A percentile compares a stretch with the other conserved stretches of the same genome.
Conservation (phyloP, 306 rosid species). For the Mimosa pudica region DNA sequence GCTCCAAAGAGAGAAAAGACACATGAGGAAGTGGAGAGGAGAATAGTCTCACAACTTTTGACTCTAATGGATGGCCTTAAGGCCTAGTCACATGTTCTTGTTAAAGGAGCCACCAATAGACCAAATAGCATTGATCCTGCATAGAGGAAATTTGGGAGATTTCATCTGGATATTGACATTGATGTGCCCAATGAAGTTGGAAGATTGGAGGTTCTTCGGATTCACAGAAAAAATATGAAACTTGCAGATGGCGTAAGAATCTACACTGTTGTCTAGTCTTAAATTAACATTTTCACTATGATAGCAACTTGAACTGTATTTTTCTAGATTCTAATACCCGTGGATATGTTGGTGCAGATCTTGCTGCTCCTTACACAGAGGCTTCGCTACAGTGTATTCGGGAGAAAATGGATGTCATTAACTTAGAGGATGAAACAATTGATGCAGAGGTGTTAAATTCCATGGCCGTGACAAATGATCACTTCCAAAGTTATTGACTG, state of each 20-base stretch:
- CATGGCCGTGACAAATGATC: constrained; percentile 68
- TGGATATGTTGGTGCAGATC: constrained; percentile 73
- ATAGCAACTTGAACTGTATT: constrained; percentile 4
- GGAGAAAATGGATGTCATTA: constrained; percentile 75
- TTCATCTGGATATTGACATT: constrained; percentile 72
- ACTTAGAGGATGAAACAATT: constrained; percentile 69
- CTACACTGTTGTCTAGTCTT: neutral
- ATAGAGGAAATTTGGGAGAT: constrained; percentile 69
- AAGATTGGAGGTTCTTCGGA: constrained; percentile 69
- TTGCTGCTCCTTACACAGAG: constrained; percentile 73
- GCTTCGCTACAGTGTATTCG: constrained; percentile 74
- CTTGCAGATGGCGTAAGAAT: constrained; percentile 63
- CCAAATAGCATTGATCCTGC: constrained; percentile 73
- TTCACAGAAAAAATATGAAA: constrained; percentile 75
- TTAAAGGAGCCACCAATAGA: constrained; percentile 71
- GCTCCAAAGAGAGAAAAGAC: constrained; percentile 81
- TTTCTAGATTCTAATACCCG: constrained; percentile 41
- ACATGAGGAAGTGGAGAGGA: constrained; percentile 75
- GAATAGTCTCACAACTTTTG: constrained; percentile 70
- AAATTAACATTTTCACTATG: constrained; percentile 9
- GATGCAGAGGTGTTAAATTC: constrained; percentile 75
- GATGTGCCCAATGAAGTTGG: constrained; percentile 78
- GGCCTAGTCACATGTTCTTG: constrained; percentile 59
- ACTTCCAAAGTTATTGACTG: constrained; percentile 43
- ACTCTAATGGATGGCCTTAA: constrained; percentile 82